A percentile compares a stretch with the other conserved stretches of the same genome.
Conservation (phyloP, 495 filamentous ascomycete species). For the Mytilinidion resinicola region DNA sequence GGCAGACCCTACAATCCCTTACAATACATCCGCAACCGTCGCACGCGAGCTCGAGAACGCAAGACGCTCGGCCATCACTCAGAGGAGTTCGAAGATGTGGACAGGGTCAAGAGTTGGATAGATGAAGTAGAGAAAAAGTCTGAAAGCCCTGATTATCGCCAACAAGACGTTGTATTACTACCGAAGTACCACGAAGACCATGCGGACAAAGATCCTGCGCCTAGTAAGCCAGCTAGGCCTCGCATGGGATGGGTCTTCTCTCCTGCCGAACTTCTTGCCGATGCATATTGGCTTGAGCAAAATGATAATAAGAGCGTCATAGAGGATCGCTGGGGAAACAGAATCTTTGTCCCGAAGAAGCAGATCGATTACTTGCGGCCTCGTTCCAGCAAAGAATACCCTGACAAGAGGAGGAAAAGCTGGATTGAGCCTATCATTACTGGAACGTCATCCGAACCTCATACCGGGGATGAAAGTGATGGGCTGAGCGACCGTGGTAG, state of each 20-base stretch:
- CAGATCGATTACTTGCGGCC: constrained; percentile 18
- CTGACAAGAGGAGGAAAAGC: constrained; percentile 31
- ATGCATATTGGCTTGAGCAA: constrained; percentile 79
- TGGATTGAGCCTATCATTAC: constrained; percentile 22
- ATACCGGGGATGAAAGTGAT: constrained; percentile 26
- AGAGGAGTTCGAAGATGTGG: constrained; percentile 70
- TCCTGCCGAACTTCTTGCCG: constrained; percentile 75
- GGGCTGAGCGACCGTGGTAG: constrained; percentile 22
- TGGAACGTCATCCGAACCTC: constrained; percentile 8
- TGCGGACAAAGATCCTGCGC: neutral
- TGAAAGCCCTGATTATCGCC: constrained; percentile 43
- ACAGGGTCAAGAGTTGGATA: constrained; percentile 66
- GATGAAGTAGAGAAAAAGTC: constrained; percentile 53
- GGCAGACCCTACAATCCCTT: constrained; percentile 76
- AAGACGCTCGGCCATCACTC: constrained; percentile 61
- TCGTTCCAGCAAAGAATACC: constrained; percentile 27
- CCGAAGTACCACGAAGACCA: constrained; percentile 46
- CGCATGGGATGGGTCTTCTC: constrained; percentile 74
- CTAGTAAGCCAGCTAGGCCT: constrained; percentile 39
- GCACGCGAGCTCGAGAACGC: constrained; percentile 66
- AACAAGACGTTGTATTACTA: constrained; percentile 39
- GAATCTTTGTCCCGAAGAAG: constrained; percentile 51
- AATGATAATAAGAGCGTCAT: constrained; percentile 65
- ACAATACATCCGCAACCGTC: constrained; percentile 79
- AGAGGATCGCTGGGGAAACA: constrained; percentile 64